Evolutionary conservation across 164 flowering plant genomes (phyloP).

Genomic region (Kalanchoe fedtschenkoi): DNA sequence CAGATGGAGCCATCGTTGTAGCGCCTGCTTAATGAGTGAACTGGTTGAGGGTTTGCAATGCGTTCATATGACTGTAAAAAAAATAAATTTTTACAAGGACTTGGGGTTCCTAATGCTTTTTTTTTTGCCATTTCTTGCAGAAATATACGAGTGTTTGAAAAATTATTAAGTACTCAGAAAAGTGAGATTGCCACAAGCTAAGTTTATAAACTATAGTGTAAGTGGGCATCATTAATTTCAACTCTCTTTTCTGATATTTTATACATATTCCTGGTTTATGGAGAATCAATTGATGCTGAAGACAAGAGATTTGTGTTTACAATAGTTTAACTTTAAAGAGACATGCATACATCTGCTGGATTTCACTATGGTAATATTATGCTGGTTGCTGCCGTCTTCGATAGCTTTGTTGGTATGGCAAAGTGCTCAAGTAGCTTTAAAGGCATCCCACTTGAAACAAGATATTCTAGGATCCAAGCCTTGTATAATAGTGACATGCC

Average conservation of each 20-base stretch:
- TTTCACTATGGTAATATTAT: neutral
- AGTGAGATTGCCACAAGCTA: neutral
- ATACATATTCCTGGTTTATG: neutral
- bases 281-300: neutral
- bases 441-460: neutral
- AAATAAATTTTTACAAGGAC: neutral
- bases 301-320: neutral
- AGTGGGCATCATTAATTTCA: neutral
- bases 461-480: neutral
- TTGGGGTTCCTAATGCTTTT: neutral
- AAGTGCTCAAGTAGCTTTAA: conserved; percentile 1
- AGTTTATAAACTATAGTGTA: neutral
- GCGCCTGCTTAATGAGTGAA: too few relatives aligned
- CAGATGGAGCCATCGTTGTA: too few relatives aligned
- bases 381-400: neutral
- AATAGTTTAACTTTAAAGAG: neutral
- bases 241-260: neutral
- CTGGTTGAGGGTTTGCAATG: too few relatives aligned
- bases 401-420: neutral
- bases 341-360: too few relatives aligned
- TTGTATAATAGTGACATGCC: neutral
- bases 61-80: too few relatives aligned
- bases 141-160: too few relatives aligned
- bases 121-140: neutral
- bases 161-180: neutral